Percentiles rank a stretch among this genome's conserved stretches.
phyloP scores from a whole-genome alignment of 116 monocot genomes.

The Papilionanthe hybrid region DNA sequence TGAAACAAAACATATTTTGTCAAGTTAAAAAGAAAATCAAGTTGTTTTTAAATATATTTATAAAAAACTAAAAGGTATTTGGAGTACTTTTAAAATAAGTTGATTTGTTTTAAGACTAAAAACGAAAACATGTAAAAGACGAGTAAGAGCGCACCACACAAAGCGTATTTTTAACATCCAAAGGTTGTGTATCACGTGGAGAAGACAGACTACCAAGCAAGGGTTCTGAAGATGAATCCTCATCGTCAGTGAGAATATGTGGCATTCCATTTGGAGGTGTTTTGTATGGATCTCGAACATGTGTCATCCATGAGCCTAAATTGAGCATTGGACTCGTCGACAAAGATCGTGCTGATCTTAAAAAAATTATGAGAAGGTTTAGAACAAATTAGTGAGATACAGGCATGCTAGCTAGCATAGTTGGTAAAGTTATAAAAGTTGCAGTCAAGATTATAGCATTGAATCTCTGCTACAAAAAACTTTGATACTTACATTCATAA shows the following conservation, averaged over 20 bases:
- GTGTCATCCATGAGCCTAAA: slow-evolving; percentile 22
- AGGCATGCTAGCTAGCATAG: too few relatives aligned
- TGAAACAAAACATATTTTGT: neutral
- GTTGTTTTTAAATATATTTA: too few relatives aligned
- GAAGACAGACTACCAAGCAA: slow-evolving; percentile 22
- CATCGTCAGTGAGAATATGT: slow-evolving; percentile 9
- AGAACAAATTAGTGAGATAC: neutral
- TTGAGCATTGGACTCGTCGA: slow-evolving; percentile 55
- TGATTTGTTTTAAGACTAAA: too few relatives aligned
- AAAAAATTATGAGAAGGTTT: neutral
- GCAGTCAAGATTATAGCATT: too few relatives aligned
- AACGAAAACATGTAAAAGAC: too few relatives aligned
- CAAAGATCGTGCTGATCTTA: slow-evolving; percentile 74
- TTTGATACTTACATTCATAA: too few relatives aligned
- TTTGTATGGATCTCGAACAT: slow-evolving; percentile 18
- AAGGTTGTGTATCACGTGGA: slow-evolving; percentile 27
- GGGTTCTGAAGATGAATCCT: slow-evolving; percentile 26
- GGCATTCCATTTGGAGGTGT: slow-evolving; percentile 25
- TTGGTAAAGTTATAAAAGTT: too few relatives aligned
- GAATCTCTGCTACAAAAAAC: too few relatives aligned
- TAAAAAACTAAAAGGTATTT: too few relatives aligned
- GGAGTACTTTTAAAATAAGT: too few relatives aligned
- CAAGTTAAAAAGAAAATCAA: too few relatives aligned
- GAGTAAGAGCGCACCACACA: slow-evolving; percentile 43
- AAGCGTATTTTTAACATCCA: slow-evolving; percentile 41